phyloP scores from a whole-genome alignment of 1,284 basidiomycete genomes.

The Cryptococcus sp. region DNA sequence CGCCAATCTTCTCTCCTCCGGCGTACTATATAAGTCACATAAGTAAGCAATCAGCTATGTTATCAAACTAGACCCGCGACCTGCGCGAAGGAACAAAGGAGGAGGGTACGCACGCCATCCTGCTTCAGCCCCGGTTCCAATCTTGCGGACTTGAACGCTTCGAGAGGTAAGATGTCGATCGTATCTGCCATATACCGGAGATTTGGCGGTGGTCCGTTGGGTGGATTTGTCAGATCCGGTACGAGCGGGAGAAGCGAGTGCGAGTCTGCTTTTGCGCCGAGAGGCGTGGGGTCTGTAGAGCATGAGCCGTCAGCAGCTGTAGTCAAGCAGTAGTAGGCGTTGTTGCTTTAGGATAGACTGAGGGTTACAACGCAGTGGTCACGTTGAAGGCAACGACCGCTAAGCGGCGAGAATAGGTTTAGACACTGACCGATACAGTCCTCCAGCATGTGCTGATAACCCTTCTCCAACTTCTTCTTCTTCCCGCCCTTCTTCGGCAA shows the following conservation, averaged over 20 bases:
- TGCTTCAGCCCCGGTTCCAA: slow-evolving; percentile 38
- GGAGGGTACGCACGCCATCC: slow-evolving; percentile 34
- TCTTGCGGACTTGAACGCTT: slow-evolving; percentile 28
- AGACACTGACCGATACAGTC: slow-evolving; percentile 45
- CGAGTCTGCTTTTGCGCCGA: slow-evolving; percentile 28
- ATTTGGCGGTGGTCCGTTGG: slow-evolving; percentile 12
- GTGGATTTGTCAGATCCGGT: slow-evolving; percentile 16
- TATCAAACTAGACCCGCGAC: too few species aligned
- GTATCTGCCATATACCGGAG: slow-evolving; percentile 12
- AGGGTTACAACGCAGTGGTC: background rate
- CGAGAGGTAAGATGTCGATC: slow-evolving; percentile 25
- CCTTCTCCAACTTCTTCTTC: slow-evolving; percentile 38
- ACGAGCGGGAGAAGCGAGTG: slow-evolving; percentile 32
- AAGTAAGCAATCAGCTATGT: too few species aligned
- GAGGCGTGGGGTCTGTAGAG: slow-evolving; percentile 37
- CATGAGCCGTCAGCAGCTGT: background rate
- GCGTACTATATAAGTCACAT: slow-evolving; percentile 31
- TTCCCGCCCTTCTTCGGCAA: slow-evolving; percentile 10
- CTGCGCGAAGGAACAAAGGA: too few species aligned
- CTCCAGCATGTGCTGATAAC: slow-evolving; percentile 43
- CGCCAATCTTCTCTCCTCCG: slow-evolving; percentile 39
- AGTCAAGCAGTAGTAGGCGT: background rate
- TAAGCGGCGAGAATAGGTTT: background rate
- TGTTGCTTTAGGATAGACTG: background rate
- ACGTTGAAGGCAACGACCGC: too few species aligned